Conservation (phyloP, 257 asterid genomes). For the Handroanthus guayacan region DNA sequence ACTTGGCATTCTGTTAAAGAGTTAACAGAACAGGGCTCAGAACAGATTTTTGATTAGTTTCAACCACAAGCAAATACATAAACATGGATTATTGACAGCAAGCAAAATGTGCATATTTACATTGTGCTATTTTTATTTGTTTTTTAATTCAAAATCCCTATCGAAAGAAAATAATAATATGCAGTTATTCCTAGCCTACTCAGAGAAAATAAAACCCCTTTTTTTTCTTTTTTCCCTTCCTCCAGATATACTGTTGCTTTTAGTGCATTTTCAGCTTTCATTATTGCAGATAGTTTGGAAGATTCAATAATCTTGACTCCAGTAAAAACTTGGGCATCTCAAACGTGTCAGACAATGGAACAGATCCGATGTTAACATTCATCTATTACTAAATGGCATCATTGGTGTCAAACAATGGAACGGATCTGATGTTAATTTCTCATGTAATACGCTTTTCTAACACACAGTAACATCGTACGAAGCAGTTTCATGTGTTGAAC, state of each 20-base stretch:
- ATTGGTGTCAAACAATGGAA: not conserved
- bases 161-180: not conserved
- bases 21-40: not conserved
- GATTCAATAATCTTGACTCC: not conserved
- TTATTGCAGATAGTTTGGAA: not conserved
- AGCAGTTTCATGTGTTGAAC: not conserved
- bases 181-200: not conserved
- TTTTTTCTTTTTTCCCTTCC: not conserved
- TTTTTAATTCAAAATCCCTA: not conserved
- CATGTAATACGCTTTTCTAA: not conserved
- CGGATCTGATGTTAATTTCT: no score
- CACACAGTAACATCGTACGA: not conserved
- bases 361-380: not conserved
- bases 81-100: not conserved
- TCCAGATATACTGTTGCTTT: not conserved
- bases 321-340: constrained; percentile 3
- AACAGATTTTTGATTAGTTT: no score
- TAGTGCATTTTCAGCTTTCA: not conserved
- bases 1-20: not conserved
- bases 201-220: not conserved
- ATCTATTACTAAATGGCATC: not conserved
- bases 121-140: not conserved
- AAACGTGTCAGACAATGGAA: not conserved
- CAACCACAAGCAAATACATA: not conserved
- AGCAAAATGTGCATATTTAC: not conserved